Conservation (phyloP, 805 yeast species). For the Yarrowia sp. region DNA sequence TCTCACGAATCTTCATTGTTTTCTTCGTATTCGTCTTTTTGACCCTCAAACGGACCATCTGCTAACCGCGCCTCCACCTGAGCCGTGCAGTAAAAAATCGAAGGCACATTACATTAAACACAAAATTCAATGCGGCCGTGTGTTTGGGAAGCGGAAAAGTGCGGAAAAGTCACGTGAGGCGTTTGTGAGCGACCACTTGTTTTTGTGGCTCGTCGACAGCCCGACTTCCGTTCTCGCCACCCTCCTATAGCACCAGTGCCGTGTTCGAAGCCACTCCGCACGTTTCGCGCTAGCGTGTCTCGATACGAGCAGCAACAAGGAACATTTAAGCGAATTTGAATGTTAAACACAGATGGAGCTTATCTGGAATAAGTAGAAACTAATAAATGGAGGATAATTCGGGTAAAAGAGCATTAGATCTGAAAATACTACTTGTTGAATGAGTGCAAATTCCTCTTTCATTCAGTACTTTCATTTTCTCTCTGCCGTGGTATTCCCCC, state of each 20-base stretch:
- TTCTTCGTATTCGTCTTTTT: background rate
- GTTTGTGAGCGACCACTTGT: background rate
- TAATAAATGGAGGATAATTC: too few species aligned
- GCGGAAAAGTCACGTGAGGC: slow-evolving; percentile 22
- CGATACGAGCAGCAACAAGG: slow-evolving; percentile 16
- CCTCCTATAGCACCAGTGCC: background rate
- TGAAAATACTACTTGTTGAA: too few species aligned
- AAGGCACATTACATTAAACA: background rate
- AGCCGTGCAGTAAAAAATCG: slow-evolving; percentile 1
- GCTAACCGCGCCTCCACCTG: background rate
- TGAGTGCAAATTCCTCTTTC: too few species aligned
- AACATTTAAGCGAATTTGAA: background rate
- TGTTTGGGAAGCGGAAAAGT: background rate
- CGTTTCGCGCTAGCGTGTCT: background rate
- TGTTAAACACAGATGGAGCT: background rate
- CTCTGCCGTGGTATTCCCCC: too few species aligned
- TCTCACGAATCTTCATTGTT: background rate
- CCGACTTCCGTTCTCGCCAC: background rate
- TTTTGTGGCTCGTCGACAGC: background rate
- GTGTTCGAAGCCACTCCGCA: background rate
- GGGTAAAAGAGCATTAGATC: too few species aligned
- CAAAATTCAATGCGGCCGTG: background rate
- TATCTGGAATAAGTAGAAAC: background rate
- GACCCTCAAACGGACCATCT: background rate
- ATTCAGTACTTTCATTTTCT: too few species aligned